Base-by-base conservation (phyloP, 2,329 filamentous ascomycete genomes). In the Colletotrichum theobromicola region DNA sequence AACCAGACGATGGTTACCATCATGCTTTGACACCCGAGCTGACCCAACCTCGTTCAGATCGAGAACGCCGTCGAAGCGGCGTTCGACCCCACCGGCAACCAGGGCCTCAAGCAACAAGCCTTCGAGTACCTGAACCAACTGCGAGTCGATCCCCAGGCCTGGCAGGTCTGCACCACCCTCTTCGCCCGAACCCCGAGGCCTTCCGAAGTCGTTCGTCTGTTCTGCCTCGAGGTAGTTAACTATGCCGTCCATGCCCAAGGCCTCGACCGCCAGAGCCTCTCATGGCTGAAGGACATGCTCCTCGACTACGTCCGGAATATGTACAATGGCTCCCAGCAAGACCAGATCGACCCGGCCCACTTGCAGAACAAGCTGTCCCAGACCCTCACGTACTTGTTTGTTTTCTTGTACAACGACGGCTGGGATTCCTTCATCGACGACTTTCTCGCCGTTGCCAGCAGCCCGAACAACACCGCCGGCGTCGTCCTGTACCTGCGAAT, bases 351-450 rank as follows among this genome's bases (percentile, higher is more conserved):
- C 82, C 91, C 93, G 10, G 83, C 91, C 28, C 90, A 91, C 77
- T 93, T 99, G 57, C 96, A 98, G 85, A 99, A 98, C 87, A 99
- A 99, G 86, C 91, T 99, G 78, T 96, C 96, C 60, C 97, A 99
- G 86, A 98, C 96, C 15, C 87, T 99, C 79, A 99, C 97, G 12
- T 97, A 95, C 81, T 92, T 99, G 65, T 99, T 99, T 84, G 94
- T 95, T 42, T 92, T 93, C 15, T 89, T 98, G 69, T 99, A 99
- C 84, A 92, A 92, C 67, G 91, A 93, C 67, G 94, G 94, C 46
- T 99, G 97, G 97, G 91, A 94, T 80, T 91, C 88, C 74, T 98
- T 98, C 84, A 93, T 99, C 82, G 94, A 98, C 80, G 97, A 99
- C 82, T 94, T 98, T 78, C 88, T 97, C 76, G 89, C 90, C 72